phyloP scores from a whole-genome alignment of 176 grass and related monocot genomes.

The Eragrostis curvula region DNA sequence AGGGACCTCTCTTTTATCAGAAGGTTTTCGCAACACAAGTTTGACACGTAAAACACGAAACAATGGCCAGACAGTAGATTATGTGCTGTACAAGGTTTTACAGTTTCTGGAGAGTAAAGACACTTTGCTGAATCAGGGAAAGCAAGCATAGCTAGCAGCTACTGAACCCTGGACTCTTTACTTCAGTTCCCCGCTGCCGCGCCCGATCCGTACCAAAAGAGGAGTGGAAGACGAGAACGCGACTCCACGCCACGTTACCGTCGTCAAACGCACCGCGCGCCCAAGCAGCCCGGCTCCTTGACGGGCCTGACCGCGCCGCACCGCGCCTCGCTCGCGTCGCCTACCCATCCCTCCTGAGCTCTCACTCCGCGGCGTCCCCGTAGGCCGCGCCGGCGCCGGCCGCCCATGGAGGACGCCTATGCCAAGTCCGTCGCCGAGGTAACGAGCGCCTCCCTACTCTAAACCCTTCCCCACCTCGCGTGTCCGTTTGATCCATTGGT shows the following conservation, averaged over 20 bases:
- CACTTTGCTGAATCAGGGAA: too few species aligned
- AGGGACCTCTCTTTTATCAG: too few species aligned
- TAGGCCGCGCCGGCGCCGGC: slow-evolving; percentile 30
- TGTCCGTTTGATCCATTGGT: background rate
- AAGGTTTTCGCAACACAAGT: too few species aligned
- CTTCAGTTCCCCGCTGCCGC: background rate
- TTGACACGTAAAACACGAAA: too few species aligned
- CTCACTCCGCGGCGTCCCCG: slow-evolving; percentile 3
- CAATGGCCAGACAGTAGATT: too few species aligned
- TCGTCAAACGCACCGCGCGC: background rate
- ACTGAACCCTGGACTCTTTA: background rate
- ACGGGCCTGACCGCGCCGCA: background rate
- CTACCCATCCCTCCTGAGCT: background rate
- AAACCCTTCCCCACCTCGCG: background rate
- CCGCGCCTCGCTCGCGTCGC: background rate
- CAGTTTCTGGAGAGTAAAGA: too few species aligned
- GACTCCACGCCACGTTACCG: slow-evolving; percentile 30
- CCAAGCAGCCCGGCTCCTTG: slow-evolving; percentile 7
- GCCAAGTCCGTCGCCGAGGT: slow-evolving; percentile 91
- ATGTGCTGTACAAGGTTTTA: too few species aligned
- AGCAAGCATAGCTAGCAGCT: too few species aligned
- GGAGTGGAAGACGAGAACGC: background rate
- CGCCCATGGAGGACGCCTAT: slow-evolving; percentile 85
- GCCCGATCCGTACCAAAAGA: slow-evolving; percentile 28
- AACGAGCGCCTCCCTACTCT: slow-evolving; percentile 10